These are phyloP conservation scores for Pontederia crassipes DNA, from an alignment of 176 grass and related monocot genomes.

Conservation along the genomic window DNA sequence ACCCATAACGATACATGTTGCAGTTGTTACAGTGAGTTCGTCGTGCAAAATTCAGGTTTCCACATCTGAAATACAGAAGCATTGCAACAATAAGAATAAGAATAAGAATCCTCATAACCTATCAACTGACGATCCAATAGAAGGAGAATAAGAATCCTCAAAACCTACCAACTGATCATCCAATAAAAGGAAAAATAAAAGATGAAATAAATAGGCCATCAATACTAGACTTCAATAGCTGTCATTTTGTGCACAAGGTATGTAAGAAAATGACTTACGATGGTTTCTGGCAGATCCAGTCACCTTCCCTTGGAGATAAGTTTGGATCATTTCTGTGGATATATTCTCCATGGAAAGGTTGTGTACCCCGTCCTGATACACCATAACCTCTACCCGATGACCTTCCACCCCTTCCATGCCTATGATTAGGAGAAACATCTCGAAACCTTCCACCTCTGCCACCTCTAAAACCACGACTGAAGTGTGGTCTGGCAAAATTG, in stretches of 20 bases:
- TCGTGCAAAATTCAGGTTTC: constrained; percentile 95
- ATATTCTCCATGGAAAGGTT: constrained; percentile 62
- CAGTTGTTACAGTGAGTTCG: constrained; percentile 88
- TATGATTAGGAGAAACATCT: constrained; percentile 42
- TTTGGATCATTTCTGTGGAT: constrained; percentile 96
- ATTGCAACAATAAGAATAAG: no score
- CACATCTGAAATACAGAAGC: constrained; percentile 44
- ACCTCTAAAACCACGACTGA: constrained; percentile 41
- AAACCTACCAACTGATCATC: constrained; percentile 4
- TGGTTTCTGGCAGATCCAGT: constrained; percentile 87
- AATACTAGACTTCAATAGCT: background rate
- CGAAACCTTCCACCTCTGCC: constrained; percentile 63
- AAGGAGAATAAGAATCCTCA: constrained; percentile 14
- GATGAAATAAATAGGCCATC: background rate
- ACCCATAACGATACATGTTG: constrained; percentile 49
- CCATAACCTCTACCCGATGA: constrained; percentile 40
- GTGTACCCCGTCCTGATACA: constrained; percentile 37
- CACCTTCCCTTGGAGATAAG: constrained; percentile 87
- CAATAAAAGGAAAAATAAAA: no score
- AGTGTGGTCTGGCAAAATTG: constrained; percentile 30
- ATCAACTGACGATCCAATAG: no score
- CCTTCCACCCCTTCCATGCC: constrained; percentile 40
- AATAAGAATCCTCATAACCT: no score
- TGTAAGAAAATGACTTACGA: constrained; percentile 29
- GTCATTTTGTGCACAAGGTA: background rate